Conservation (phyloP, 139 green algal genomes). For the Medakamo hakoo region DNA sequence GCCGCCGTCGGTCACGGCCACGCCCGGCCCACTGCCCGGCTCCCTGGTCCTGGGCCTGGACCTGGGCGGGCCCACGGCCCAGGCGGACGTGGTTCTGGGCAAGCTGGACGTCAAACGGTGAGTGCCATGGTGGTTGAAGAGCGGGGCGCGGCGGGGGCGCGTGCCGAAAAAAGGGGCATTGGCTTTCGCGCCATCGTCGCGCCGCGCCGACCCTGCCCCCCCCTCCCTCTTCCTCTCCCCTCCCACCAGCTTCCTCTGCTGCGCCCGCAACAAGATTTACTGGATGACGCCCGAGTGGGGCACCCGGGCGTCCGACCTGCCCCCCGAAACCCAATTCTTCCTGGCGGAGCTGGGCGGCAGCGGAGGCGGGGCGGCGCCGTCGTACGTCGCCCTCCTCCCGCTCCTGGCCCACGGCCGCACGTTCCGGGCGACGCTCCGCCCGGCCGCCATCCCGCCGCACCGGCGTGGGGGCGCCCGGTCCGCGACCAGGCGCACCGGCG, state of each 20-base stretch:
- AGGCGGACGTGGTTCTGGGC: slow-evolving; percentile 6
- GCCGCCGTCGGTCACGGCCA: too few species aligned
- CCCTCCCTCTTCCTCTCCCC: too few species aligned
- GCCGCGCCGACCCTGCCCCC: too few species aligned
- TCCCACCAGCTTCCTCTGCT: slow-evolving; percentile 11
- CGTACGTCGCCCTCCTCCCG: slow-evolving; percentile 56
- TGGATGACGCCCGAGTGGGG: slow-evolving; percentile 80
- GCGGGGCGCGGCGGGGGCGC: too few species aligned
- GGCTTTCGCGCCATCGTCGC: too few species aligned
- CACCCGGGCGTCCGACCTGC: slow-evolving; percentile 29
- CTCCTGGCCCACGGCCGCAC: slow-evolving; percentile 49
- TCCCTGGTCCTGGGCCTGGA: too few species aligned
- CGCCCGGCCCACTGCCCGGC: too few species aligned
- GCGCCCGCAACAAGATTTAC: slow-evolving; percentile 47
- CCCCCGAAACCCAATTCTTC: slow-evolving; percentile 80
- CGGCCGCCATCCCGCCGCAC: too few species aligned
- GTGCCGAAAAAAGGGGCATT: neutral
- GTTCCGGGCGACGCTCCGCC: slow-evolving; percentile 55
- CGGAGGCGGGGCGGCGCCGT: too few species aligned
- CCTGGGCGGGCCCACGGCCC: too few species aligned
- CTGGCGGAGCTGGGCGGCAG: slow-evolving; percentile 66
- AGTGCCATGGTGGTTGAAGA: neutral
- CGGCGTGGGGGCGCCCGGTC: neutral
- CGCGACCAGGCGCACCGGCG: too few species aligned
- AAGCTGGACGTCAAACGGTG: neutral